A percentile compares a stretch with the other conserved stretches of the same genome.
Evolutionary conservation across 2,329 filamentous ascomycete genomes (phyloP).

Genomic region (Massarina eburnea): DNA sequence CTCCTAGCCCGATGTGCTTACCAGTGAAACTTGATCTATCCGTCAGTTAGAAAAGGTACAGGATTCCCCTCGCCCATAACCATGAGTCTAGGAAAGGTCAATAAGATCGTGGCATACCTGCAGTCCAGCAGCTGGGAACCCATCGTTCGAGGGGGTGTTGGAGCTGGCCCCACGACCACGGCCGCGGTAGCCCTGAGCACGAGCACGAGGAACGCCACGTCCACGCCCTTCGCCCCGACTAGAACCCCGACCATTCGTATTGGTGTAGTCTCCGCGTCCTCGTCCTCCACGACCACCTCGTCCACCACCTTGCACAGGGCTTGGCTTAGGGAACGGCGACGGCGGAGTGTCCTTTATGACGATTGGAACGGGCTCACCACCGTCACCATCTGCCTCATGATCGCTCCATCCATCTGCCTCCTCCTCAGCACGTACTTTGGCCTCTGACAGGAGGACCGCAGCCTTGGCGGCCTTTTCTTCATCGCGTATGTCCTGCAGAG

Average conservation of each 20-base stretch:
- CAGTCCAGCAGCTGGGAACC: not conserved
- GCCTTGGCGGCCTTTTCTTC: slow-evolving; percentile 26
- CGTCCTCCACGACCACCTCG: not conserved
- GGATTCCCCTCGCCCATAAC: not conserved
- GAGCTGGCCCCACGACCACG: not conserved
- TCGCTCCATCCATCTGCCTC: slow-evolving; percentile 44
- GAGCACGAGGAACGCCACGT: no score
- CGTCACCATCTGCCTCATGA: slow-evolving; percentile 39
- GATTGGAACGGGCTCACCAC: slow-evolving; percentile 30
- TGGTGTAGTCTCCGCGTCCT: not conserved
- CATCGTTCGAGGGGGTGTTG: not conserved
- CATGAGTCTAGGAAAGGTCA: not conserved
- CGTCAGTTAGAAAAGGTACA: not conserved
- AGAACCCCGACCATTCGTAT: not conserved
- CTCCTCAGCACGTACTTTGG: slow-evolving; percentile 42
- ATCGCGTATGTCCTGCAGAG: slow-evolving; percentile 24
- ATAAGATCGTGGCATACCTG: slow-evolving; percentile 7
- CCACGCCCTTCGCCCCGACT: not conserved
- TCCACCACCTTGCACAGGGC: not conserved
- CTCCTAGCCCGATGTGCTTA: no score
- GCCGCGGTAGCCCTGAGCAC: no score
- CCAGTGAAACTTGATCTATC: slow-evolving; percentile 1
- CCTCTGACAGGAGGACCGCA: slow-evolving; percentile 26
- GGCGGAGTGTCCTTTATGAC: slow-evolving; percentile 8
- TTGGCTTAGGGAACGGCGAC: not conserved